These are phyloP conservation scores for Magnaporthiopsis incrustans DNA, from an alignment of 2,329 filamentous ascomycete species.

Conservation along the genomic window DNA sequence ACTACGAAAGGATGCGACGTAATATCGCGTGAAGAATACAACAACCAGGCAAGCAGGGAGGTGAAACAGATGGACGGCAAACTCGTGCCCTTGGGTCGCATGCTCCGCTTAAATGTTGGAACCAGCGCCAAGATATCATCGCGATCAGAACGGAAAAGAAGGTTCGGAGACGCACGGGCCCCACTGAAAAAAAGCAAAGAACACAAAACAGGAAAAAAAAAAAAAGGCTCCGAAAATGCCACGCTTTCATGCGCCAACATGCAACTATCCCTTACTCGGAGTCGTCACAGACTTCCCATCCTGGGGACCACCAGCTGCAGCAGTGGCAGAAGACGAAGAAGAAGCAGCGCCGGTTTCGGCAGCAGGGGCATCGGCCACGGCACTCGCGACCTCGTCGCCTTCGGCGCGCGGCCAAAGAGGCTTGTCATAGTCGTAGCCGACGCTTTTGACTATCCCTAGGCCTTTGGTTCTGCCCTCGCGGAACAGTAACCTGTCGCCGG, in stretches of 20 bases:
- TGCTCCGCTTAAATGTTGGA: neutral
- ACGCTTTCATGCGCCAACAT: slow-evolving; percentile 5
- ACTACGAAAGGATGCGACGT: neutral
- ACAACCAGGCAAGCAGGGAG: neutral
- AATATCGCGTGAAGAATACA: neutral
- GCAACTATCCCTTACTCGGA: slow-evolving; percentile 4
- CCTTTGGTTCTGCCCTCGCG: slow-evolving; percentile 93
- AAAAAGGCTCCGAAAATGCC: neutral
- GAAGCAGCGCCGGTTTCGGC: neutral
- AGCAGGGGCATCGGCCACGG: neutral
- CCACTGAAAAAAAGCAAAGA: neutral
- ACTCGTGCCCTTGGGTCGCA: neutral
- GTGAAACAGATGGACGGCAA: neutral
- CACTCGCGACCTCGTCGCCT: slow-evolving; percentile 2
- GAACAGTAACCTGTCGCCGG: slow-evolving; percentile 86
- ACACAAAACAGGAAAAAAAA: neutral
- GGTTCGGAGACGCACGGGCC: neutral
- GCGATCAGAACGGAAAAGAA: neutral
- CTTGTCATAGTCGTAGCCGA: slow-evolving; percentile 71
- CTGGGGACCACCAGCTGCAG: neutral
- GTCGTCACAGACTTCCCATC: neutral
- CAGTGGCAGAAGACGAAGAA: neutral
- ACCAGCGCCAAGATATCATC: neutral
- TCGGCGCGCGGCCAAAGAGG: slow-evolving; percentile 25
- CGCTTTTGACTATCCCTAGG: slow-evolving; percentile 82